Percentiles rank a stretch among this genome's conserved stretches.
Conservation (phyloP, 2,329 filamentous ascomycete species). For the Penicillium sp. region DNA sequence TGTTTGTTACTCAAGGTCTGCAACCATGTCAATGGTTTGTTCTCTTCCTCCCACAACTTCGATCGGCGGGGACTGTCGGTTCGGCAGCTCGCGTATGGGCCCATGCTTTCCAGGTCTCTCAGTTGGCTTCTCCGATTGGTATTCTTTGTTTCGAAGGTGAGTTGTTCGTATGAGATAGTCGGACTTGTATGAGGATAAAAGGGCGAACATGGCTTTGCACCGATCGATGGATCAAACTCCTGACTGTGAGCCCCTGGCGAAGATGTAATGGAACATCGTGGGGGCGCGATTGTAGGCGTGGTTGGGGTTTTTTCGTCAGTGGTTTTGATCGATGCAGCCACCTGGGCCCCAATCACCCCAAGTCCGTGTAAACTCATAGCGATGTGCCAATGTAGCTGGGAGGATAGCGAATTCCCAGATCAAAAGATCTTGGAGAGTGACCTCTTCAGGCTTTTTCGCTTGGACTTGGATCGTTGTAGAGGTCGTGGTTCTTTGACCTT, state of each 20-base stretch:
- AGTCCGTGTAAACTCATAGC: conserved; percentile 27
- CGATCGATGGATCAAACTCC: conserved; percentile 41
- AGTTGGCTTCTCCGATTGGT: conserved; percentile 16
- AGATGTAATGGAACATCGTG: conserved; percentile 18
- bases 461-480: conserved; percentile 7
- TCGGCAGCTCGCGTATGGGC: conserved; percentile 14
- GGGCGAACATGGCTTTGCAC: conserved; percentile 43
- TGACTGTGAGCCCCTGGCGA: conserved; percentile 13
- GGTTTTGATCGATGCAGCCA: conserved; percentile 24
- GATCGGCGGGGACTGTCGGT: conserved; percentile 28
- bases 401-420: background rate
- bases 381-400: background rate
- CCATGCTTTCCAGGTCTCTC: conserved; percentile 36
- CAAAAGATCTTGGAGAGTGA: conserved; percentile 16
- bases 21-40: conserved; percentile 36
- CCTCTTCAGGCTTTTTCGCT: conserved; percentile 11
- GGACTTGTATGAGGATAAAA: conserved; percentile 45
- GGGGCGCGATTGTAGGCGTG: conserved; percentile 10
- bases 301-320: conserved; percentile 21
- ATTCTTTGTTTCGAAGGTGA: conserved; percentile 27
- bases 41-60: conserved; percentile 36
- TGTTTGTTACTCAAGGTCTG: conserved; percentile 35
- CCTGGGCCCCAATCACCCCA: conserved; percentile 27
- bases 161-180: conserved; percentile 26
- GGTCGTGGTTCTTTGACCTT: conserved; percentile 2